phyloP scores from a whole-genome alignment of 2,329 filamentous ascomycete species.

The Fusarium solani-melongenae region DNA sequence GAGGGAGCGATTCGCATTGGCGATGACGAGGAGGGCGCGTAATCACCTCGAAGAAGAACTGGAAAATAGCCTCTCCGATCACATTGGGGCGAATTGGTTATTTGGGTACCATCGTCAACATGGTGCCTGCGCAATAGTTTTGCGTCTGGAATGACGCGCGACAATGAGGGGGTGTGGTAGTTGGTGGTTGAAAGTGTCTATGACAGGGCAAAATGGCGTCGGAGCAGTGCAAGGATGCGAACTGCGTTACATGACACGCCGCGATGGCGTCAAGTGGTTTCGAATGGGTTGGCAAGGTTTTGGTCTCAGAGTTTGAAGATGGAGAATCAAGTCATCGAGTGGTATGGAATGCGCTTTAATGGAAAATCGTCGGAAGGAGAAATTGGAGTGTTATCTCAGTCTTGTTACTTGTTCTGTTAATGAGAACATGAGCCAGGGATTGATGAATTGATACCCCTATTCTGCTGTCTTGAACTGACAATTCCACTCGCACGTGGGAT shows the following conservation, averaged over 20 bases:
- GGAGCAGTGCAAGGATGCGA: not conserved
- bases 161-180: not conserved
- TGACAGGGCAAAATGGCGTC: not conserved
- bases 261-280: not conserved
- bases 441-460: not conserved
- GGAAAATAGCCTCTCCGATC: not conserved
- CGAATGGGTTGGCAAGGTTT: too few species aligned
- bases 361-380: not conserved
- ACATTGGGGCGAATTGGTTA: not conserved
- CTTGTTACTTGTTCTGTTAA: not conserved
- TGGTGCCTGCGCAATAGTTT: not conserved
- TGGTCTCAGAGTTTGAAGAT: not conserved
- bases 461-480: not conserved
- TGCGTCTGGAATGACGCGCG: not conserved
- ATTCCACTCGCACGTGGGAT: not conserved
- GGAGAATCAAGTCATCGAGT: not conserved
- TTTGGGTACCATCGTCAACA: not conserved
- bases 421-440: not conserved
- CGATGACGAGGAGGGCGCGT: constrained; percentile 50
- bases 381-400: not conserved
- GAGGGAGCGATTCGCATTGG: constrained; percentile 55
- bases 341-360: not conserved
- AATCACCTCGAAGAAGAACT: not conserved
- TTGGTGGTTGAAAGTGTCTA: not conserved
- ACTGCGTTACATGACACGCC: not conserved